Base-by-base conservation (phyloP, 345 rosid genomes). In the Trapa bicornis region DNA sequence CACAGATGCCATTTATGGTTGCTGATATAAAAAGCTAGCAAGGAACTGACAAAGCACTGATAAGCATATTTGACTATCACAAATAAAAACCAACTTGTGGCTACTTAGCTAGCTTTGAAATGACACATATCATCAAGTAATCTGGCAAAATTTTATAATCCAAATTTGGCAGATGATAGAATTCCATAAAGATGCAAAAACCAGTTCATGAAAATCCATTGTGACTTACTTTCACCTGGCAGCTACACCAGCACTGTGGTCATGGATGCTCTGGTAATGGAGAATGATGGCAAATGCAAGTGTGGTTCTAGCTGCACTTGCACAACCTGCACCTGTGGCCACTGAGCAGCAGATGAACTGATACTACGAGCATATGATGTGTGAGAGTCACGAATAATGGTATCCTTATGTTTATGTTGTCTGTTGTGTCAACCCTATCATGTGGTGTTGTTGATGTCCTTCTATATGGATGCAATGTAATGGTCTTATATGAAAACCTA, bases 291-390 rank as follows among this genome's bases (percentile, higher is more conserved):
- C 73, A 75, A 84, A 68, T 92, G 98, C 96, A 84, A 87, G 85
- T 92, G 98, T 69, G 94, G 98, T 29, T 22, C 79, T 48, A 72
- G 38, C 81, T 92, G 98, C 90, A 22, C 79, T 50, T 91, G 97
- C 76, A 65, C 70, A 33, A n/a, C 71, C 79, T 91, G 96, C 87
- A 79, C 89, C 48, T 89, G 97, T 63, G 87, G 65, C 66, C 80
- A 80, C 8, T 82, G 45, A 86, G 61, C 47, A 5, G 42, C 47
- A 5, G 42, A 48, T 12, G 8, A 58, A 47, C 29, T 1, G 10
- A 0, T 22, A 6, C 35, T 61, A n/a, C n/a, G 29, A 5, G 52
- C 47, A 50, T 15, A 9, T 2, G 17, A 3, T 2, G 47, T 3
- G 56, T 10, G 64, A 4, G 47, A 52, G 60, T 36, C 2, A 22